Conservation (phyloP, 441 rosid species). For the Biscutella laevigata region DNA sequence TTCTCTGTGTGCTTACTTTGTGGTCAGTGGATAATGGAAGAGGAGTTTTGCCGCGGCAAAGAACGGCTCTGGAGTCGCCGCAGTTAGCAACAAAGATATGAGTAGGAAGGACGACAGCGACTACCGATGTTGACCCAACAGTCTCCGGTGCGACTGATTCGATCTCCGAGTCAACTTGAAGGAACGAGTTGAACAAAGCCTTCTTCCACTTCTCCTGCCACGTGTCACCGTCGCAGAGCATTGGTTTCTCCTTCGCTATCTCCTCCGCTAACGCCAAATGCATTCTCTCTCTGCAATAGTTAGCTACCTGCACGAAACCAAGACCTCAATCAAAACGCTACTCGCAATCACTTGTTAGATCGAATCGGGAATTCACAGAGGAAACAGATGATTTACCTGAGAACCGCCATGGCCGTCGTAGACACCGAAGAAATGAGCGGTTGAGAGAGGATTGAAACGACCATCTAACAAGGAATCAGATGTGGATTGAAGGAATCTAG, state of each 20-base stretch:
- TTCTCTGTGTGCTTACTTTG: conserved; percentile 31
- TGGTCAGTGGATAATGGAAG: conserved; percentile 52
- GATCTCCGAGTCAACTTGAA: conserved; percentile 43
- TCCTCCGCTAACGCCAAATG: conserved; percentile 45
- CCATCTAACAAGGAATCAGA: conserved; percentile 27
- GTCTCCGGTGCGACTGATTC: conserved; percentile 47
- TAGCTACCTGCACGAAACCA: conserved; percentile 38
- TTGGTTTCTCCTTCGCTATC: conserved; percentile 30
- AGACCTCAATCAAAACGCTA: neutral
- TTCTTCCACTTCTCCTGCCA: conserved; percentile 52
- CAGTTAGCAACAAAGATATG: conserved; percentile 49
- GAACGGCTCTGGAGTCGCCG: conserved; percentile 69
- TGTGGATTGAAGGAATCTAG: conserved; percentile 35
- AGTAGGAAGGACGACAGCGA: conserved; percentile 41
- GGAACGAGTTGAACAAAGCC: conserved; percentile 41
- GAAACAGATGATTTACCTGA: conserved; percentile 32
- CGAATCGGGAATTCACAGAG: neutral
- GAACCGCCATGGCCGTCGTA: conserved; percentile 70
- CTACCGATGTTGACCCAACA: conserved; percentile 61
- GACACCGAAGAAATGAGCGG: conserved; percentile 64
- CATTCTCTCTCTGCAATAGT: conserved; percentile 48
- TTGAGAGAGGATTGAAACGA: conserved; percentile 24
- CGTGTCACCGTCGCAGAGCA: conserved; percentile 23
- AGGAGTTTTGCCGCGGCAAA: conserved; percentile 45
- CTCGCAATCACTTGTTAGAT: neutral